A percentile compares a stretch with the other conserved stretches of the same genome.
Conservation (phyloP, 2,329 filamentous ascomycete genomes). For the Fusarium sp. region DNA sequence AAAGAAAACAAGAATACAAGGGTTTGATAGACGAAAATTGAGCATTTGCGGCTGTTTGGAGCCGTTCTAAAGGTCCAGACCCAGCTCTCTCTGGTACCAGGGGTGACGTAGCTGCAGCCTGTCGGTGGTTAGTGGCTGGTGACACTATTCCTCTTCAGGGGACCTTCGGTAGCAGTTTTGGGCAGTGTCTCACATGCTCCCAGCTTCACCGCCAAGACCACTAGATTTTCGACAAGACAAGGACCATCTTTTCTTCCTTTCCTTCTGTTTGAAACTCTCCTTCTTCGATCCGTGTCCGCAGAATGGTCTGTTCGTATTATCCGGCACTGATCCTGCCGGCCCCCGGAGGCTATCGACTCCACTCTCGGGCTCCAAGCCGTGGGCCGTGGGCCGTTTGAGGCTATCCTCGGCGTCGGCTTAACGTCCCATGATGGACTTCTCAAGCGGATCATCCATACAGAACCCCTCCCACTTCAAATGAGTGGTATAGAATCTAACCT, state of each 20-base stretch:
- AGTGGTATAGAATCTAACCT: too few relatives aligned
- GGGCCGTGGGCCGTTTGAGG: constrained; percentile 6
- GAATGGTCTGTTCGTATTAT: constrained; percentile 6
- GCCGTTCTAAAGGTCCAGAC: constrained; percentile 20
- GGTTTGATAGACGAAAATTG: background rate
- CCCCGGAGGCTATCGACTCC: constrained; percentile 25
- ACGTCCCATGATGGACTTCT: background rate
- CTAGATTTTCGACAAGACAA: background rate
- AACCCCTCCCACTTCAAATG: too few relatives aligned
- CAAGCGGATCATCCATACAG: too few relatives aligned
- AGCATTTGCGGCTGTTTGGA: constrained; percentile 11
- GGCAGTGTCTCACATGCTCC: constrained; percentile 47
- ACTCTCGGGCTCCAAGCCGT: constrained; percentile 36
- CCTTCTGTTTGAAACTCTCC: background rate
- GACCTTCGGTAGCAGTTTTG: constrained; percentile 44
- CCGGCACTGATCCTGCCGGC: constrained; percentile 18
- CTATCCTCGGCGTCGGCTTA: constrained; percentile 26
- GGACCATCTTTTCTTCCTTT: constrained; percentile 1
- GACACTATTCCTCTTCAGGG: constrained; percentile 27
- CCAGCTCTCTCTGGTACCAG: constrained; percentile 17
- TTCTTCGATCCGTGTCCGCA: constrained; percentile 15
- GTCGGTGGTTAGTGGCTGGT: constrained; percentile 35
- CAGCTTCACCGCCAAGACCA: constrained; percentile 41
- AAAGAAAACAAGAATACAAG: constrained; percentile 22
- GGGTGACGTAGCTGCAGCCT: constrained; percentile 43